A percentile compares a stretch with the other conserved stretches of the same genome.
These are phyloP conservation scores for Orobanche coerulescens DNA, from an alignment of 257 asterid genomes.

Conservation along the genomic window DNA sequence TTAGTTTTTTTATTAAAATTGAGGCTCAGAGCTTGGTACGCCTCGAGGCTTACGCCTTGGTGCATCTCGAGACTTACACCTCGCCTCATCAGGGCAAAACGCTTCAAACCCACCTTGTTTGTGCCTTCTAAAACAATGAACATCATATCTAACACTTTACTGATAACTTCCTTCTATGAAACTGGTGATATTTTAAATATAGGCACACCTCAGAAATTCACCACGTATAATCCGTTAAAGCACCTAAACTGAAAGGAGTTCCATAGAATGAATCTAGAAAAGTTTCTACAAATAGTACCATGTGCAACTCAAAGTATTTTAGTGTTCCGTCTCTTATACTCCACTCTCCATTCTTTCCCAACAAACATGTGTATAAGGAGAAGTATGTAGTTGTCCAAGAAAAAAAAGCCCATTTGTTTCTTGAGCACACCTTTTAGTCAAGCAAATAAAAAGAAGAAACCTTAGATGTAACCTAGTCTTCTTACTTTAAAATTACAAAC, in stretches of 20 bases:
- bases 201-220: background rate
- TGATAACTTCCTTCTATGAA: background rate
- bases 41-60: too few species aligned
- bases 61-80: too few species aligned
- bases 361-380: background rate
- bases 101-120: too few species aligned
- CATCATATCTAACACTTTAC: background rate
- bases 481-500: too few species aligned
- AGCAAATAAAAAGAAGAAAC: background rate
- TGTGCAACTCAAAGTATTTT: background rate
- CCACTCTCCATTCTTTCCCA: background rate
- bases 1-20: too few species aligned
- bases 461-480: conserved; percentile 2
- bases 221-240: background rate
- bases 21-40: too few species aligned
- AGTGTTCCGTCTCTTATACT: background rate
- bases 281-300: background rate
- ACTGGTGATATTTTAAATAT: background rate
- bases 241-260: background rate
- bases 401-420: background rate
- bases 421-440: conserved; percentile 1
- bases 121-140: too few species aligned
- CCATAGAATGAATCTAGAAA: background rate
- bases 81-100: too few species aligned
- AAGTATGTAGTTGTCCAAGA: background rate